Base-by-base conservation (phyloP, 129 eudicot species). In the Silybum marianum region DNA sequence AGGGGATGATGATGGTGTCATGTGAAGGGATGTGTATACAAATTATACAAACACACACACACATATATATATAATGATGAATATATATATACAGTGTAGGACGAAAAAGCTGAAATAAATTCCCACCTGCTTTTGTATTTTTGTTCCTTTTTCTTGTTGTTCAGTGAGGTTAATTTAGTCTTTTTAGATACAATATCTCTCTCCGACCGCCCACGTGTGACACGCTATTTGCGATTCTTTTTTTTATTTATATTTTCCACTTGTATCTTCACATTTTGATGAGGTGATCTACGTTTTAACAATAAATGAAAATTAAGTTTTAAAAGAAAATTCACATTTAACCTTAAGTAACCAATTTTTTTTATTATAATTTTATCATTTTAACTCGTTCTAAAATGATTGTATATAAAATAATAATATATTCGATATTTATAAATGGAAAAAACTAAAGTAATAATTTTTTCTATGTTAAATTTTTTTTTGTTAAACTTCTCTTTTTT, bases 171-270 rank as follows among this genome's bases (percentile, higher is more conserved):
- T 58, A 58, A 18, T 58, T 58, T 58, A 19, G 66, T 58, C 66
- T 54, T 18, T 58, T 58, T n/a, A 58, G 66, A 58, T 58, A n/a
- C 0, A 2, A 58, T 58, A 58, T 54, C 65, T 54, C 9, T 18
- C 65, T 54, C 65, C 65, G 66, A 58, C 66, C 66, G 66, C 66
- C 66, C 23, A 58, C 66, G 66, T 58, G 66, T 58, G 66, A 58
- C 66, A 58, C 66, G 66, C 66, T 58, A 58, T 58, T 18, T 58
- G 0, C 7, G 23, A 19, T 14, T 54, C 18, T 16, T 5, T 16
- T 5, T 3, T 16, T 54, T 51, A 58, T 7, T 18, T 58, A 58
- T 13, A 48, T 48, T 48, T 48, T 48, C n/a, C 18, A 38, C 42
- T 38, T 38, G 1, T 38, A 38, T 7, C 42, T 13, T 48, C 60